Base-by-base conservation (phyloP, 2,329 filamentous ascomycete genomes). In the Bisporella sp. region DNA sequence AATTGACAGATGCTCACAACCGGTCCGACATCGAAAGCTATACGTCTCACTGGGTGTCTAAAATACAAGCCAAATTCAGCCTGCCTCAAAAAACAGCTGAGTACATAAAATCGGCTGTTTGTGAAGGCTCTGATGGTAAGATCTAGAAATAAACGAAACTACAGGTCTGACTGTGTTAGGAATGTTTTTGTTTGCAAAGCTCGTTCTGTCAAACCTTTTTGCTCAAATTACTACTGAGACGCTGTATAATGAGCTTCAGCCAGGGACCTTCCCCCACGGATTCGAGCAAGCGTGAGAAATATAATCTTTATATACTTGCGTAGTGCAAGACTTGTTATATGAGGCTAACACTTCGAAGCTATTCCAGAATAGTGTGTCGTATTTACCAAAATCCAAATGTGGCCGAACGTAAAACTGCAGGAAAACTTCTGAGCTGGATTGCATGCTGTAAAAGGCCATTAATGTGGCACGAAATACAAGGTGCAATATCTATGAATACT, bases 381-480 rank as follows among this genome's bases (percentile, higher is more conserved):
- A 52, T 57, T 31, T 43, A 45, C 29, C 6, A 49, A 44, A 48
- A 54, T 31, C 41, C 41, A 1, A 51, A 50, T 37, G 31, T 41
- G 21, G 42, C 6, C 7, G 35, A 54, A 32, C 31, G 48, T 12
- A 6, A 49, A 12, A 48, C 41, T 31, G 50, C 54, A 4, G 31
- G 43, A n/a, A 39, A 42, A 52, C 46, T 73, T 6, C 57, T 72
- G 8, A 62, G 66, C 4, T 72, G 68, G 69, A 57, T 72, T 4
- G 60, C 65, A 4, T 69, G 64, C 50, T 63, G 66, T 5, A 68
- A 66, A 54, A 59, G 69, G 31, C 60, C 70, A 1, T 52, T 73
- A 12, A 68, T 67, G 47, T 69, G 66, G 68, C 62, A 68, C 46
- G 71, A 73, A 50, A 66, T 72, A 28, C 71, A 72, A 60, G 62